These are phyloP conservation scores for Coniella vitis DNA, from an alignment of 2,329 filamentous ascomycete genomes.

Conservation along the genomic window DNA sequence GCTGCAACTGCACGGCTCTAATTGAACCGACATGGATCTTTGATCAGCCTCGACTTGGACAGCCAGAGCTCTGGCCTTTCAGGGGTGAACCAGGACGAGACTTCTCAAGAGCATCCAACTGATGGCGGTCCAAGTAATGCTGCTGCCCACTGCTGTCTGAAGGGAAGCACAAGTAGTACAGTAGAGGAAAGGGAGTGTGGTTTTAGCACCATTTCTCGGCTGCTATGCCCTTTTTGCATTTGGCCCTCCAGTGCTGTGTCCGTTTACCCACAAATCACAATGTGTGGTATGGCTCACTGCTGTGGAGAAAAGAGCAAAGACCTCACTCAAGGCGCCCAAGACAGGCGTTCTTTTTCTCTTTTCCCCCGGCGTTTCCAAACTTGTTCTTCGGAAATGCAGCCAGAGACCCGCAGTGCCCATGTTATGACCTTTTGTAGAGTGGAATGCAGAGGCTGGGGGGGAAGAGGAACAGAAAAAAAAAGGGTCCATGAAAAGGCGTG, in stretches of 20 bases:
- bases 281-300: no score
- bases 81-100: constrained; percentile 18
- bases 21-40: constrained; percentile 16
- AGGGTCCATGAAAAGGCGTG: no score
- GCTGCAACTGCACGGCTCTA: constrained; percentile 16
- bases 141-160: constrained; percentile 15
- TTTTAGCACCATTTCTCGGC: constrained; percentile 8
- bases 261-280: background rate
- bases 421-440: background rate
- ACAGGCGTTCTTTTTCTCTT: background rate
- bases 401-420: background rate
- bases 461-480: background rate
- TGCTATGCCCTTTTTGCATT: constrained; percentile 3
- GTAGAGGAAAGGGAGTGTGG: constrained; percentile 19
- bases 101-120: constrained; percentile 12
- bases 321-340: background rate
- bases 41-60: constrained; percentile 18
- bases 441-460: no score
- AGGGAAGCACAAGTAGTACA: background rate
- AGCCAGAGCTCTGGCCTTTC: constrained; percentile 15
- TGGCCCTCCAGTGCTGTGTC: constrained; percentile 1
- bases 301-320: background rate
- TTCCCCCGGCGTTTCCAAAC: no score
- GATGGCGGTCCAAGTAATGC: constrained; percentile 10
- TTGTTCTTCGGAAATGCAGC: background rate